Evolutionary conservation across 305 asterid species (phyloP), one percentile per base, ranked within the genome.

Genomic region (Fraxinus ornus): DNA sequence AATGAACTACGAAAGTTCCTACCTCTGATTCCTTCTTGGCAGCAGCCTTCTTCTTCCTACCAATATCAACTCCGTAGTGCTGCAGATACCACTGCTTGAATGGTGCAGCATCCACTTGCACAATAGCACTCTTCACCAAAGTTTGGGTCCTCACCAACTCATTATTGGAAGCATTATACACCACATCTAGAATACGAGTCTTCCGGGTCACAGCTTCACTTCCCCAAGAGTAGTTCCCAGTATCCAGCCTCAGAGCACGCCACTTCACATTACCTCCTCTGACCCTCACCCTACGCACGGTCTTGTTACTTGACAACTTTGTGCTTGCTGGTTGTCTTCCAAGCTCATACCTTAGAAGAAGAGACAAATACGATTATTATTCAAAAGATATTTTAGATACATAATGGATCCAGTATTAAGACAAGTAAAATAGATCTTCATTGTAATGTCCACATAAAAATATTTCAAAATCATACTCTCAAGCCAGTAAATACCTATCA

Each of bases 191-290:
- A 70, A 84, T 32, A 72, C 87, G 87, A 41, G 87, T 84, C 70
- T 84, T 84, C 73, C 85, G 49, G 35, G 87, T 84, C 81, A 81
- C 83, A 19, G 85, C 85, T 73, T 84, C 87, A 84, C 87, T 84
- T 15, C 87, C 87, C 87, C 87, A 84, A 21, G 87, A 81, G 66
- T 81, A 85, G 79, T 85, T 85, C 15, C 87, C 87, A 19, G 87
- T 85, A 74, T 85, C 87, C 87, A 85, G 79, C 82, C 87, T 81
- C 83, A 81, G 79, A 24, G 87, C 87, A 72, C 87, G 82, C 87
- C 87, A 81, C 78, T 85, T 85, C 72, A 85, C 85, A 85, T 85
- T 85, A n/a, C 87, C 87, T 73, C 88, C 88, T 28, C 85, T 77
- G 44, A 85, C 86, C 64, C 88, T 79, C 35, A 85, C 75, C 75